Evolutionary conservation across 768 basidiomycete species (phyloP), one percentile per base, ranked within the genome.

Genomic region (Macrolepiota albuminosa): DNA sequence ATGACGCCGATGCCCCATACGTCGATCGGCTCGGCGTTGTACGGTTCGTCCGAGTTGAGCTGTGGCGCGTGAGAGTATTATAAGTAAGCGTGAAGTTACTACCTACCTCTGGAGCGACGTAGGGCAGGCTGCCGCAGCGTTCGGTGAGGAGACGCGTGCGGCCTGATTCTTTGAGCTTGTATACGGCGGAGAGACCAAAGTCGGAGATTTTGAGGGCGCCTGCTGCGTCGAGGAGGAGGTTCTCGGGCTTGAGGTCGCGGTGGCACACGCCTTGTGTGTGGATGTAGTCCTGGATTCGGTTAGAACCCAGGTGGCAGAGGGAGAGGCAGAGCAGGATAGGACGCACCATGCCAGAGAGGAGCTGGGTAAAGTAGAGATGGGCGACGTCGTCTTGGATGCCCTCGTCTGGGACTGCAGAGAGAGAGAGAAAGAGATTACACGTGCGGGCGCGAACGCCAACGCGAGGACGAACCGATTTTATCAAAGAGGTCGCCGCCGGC

Each of bases 1-100:
- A 99, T 96, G 31, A 98, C 91, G 0, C 97, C 97, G 45, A 92
- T 84, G 0, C 94, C 94, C 97, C 97, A 99, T 9, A 93, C 86
- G 70, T 99, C 97, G 26, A 98, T 84, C 0, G 97, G 95, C 59
- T 97, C 93, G 2, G 95, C 97, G 14, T 85, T 72, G 72, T 98
- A 99, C 0, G 91, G 82, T 10, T 70, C 76, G 4, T 84, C 77
- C 4, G 75, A 75, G 39, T 86, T 87, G 36, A 96, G 72, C 94
- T 95, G 58, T 3, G 6, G 21, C n/a, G 10, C 18, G 7, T 50
- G 4, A 33, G 49, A 14, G 8, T 8, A 31, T 21, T 21, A 21
- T 21, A 21, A 21, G 13, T 29, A 8, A 43, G 42, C 18, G 21
- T 21, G 21, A 21, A 21, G 21, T 21, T 21, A 21, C 21, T 21